Evolutionary conservation across 305 asterid species (phyloP), one percentile per base, ranked within the genome.

Genomic region (Rubia balearica): DNA sequence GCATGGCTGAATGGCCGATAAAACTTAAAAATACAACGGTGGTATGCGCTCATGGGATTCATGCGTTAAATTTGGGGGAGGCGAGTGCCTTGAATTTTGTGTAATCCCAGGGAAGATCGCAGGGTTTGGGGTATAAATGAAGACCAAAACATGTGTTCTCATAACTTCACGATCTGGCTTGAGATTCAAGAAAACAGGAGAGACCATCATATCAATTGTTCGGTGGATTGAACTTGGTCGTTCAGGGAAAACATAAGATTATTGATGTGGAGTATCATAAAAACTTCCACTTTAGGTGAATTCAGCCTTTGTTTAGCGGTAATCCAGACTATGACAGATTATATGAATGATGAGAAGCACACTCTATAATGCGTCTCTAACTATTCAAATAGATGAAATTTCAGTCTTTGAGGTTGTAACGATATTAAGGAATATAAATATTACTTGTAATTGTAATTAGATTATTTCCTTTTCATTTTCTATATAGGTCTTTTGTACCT

Each of bases 121-220:
- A 27, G 21, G 24, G 14, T 41, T 46, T 30, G 63, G 53, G 41
- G 55, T 65, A 41, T 73, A 65, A 40, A 56, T 27, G 30, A 51
- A 48, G 13, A 49, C 24, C 10, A 6, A n/a, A 1, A 33, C 45
- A 62, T 8, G 75, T 51, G 8, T 49, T 12, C 19, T 49, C 6
- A 55, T 19, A 0, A 0, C 30, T n/a, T 19, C 12, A n/a, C 8
- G 0, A 48, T 67, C 42, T 61, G 45, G 21, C 77, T 60, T 74
- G 45, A 67, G 67, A 42, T 60, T 74, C 11, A 74, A 74, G 77
- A 68, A 17, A 61, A 68, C 59, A 68, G 40, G 73, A 68, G 65
- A 60, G 45, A 14, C 4, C 40, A 74, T 74, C 43, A 61, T 67
- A 67, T 57, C 49, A 21, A 7, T 24, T 19, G 61, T 17, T 73